phyloP scores from a whole-genome alignment of 2,329 filamentous ascomycete species.

The Pseudogymnoascus sp. region DNA sequence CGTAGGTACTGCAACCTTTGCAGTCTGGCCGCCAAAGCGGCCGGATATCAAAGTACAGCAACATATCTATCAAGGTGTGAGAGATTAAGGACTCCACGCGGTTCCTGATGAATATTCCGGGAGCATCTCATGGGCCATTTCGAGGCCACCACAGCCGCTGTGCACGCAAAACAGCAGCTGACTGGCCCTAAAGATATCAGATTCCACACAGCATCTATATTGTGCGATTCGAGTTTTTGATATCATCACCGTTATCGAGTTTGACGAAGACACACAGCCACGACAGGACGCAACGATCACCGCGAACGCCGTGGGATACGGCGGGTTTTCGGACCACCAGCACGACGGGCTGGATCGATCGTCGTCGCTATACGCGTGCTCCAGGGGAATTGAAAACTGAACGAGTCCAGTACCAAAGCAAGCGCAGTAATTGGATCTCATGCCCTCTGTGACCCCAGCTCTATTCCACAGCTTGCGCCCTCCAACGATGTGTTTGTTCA shows the following conservation, averaged over 20 bases:
- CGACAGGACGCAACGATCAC: background rate
- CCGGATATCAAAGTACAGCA: background rate
- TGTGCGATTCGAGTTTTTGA: background rate
- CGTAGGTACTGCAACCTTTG: background rate
- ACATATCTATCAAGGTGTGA: background rate
- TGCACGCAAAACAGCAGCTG: background rate
- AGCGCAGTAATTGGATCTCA: background rate
- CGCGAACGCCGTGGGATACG: background rate
- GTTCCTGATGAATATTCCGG: background rate
- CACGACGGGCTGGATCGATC: background rate
- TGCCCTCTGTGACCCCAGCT: background rate
- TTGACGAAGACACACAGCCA: slow-evolving; percentile 2
- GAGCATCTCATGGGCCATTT: background rate
- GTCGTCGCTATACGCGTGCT: background rate
- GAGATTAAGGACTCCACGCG: background rate
- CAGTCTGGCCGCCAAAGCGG: background rate
- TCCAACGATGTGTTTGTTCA: background rate
- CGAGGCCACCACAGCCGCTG: background rate
- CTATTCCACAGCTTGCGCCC: background rate
- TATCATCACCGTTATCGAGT: background rate
- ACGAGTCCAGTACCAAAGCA: background rate
- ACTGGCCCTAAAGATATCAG: background rate
- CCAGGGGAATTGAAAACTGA: background rate
- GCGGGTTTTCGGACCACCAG: background rate
- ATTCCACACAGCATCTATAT: background rate